A percentile compares a stretch with the other conserved stretches of the same genome.
Conservation (phyloP, 192 early-diverging fungal species). For the Backusella australiensis region DNA sequence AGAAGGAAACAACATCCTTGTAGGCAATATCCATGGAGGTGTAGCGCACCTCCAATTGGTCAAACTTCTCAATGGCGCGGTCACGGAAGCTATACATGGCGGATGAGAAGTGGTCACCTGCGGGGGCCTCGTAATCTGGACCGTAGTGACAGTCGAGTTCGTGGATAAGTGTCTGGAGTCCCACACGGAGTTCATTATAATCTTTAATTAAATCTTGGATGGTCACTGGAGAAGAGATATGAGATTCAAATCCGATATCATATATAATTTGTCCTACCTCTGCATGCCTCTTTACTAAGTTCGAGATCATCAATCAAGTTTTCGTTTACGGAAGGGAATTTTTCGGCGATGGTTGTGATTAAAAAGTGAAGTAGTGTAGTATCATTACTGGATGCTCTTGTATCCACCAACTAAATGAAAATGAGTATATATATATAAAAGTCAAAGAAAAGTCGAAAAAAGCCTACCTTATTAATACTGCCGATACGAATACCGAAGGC, state of each 20-base stretch:
- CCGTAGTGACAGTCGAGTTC: conserved; percentile 39
- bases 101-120: conserved; percentile 64
- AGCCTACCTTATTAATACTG: conserved; percentile 73
- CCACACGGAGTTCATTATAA: conserved; percentile 45
- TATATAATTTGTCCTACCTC: conserved; percentile 43
- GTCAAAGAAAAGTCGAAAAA: neutral
- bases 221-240: conserved; percentile 37
- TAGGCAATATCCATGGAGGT: conserved; percentile 70
- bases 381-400: conserved; percentile 65
- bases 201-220: conserved; percentile 52
- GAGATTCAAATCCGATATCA: neutral
- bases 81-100: conserved; percentile 67
- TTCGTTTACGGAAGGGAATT: conserved; percentile 54
- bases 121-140: conserved; percentile 40
- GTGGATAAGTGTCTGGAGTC: conserved; percentile 47
- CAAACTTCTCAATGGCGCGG: conserved; percentile 59
- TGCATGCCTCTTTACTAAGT: conserved; percentile 69
- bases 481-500: conserved; percentile 84
- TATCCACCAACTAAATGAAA: conserved; percentile 63
- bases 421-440: neutral
- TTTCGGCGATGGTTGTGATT: conserved; percentile 60
- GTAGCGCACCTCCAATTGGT: conserved; percentile 57
- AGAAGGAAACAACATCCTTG: conserved; percentile 68
- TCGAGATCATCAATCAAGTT: conserved; percentile 66
- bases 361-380: conserved; percentile 82